Evolutionary conservation across 1,139 yeast species (phyloP).

Genomic region (Kodamaea suecica): DNA sequence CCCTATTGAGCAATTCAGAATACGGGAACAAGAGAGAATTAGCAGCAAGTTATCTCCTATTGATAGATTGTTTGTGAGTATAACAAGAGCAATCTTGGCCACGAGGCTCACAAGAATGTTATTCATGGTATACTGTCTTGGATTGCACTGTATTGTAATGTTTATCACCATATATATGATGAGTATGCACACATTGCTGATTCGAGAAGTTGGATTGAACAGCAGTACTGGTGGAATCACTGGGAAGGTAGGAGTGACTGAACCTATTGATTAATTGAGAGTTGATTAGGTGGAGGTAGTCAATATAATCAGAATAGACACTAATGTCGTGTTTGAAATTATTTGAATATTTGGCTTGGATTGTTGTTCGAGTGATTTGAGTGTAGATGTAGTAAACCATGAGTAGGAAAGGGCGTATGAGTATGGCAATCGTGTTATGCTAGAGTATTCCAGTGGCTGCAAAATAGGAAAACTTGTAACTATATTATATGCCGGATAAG

Average conservation of each 20-base stretch:
- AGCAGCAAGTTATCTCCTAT: slow-evolving; percentile 69
- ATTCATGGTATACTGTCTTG: slow-evolving; percentile 70
- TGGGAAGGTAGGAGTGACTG: slow-evolving; percentile 1
- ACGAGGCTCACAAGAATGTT: slow-evolving; percentile 70
- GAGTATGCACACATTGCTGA: slow-evolving; percentile 43
- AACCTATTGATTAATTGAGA: slow-evolving; percentile 1
- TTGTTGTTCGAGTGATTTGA: too few species aligned
- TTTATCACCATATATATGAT: slow-evolving; percentile 58
- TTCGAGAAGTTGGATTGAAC: slow-evolving; percentile 49
- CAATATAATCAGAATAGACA: too few species aligned
- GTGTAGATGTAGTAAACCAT: too few species aligned
- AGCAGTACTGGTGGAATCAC: slow-evolving; percentile 46
- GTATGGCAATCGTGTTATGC: too few species aligned
- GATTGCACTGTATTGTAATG: slow-evolving; percentile 74
- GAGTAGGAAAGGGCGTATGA: too few species aligned
- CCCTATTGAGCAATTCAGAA: slow-evolving; percentile 81
- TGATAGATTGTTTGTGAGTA: slow-evolving; percentile 72
- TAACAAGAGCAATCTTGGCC: slow-evolving; percentile 72
- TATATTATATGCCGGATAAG: too few species aligned
- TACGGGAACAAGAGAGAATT: slow-evolving; percentile 74
- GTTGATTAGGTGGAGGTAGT: too few species aligned
- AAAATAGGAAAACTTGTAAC: too few species aligned
- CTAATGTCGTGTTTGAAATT: too few species aligned
- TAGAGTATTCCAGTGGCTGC: too few species aligned
- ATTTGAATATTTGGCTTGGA: too few species aligned